Percentiles rank a stretch among this genome's conserved stretches.
Evolutionary conservation across 2,329 filamentous ascomycete genomes (phyloP).

Genomic region (Ascochyta lentis): DNA sequence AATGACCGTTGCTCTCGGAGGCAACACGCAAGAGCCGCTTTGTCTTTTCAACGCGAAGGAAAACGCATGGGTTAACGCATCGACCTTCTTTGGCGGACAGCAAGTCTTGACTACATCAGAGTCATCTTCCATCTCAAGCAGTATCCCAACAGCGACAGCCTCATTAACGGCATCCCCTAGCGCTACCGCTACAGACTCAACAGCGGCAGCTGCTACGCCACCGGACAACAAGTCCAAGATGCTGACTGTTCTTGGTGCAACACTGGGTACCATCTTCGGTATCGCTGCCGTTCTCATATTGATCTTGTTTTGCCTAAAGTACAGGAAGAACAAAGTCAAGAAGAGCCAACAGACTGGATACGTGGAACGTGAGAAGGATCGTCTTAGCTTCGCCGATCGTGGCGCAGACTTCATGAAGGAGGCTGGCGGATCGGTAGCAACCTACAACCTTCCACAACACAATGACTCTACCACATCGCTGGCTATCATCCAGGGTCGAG

Average conservation of each 20-base stretch:
- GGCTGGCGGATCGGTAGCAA: slow-evolving; percentile 53
- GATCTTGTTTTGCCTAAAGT: slow-evolving; percentile 72
- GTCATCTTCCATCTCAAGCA: slow-evolving; percentile 43
- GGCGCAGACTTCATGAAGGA: slow-evolving; percentile 61
- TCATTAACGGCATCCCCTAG: slow-evolving; percentile 23
- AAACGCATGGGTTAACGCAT: slow-evolving; percentile 81
- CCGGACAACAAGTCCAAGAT: slow-evolving; percentile 56
- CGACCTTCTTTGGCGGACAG: slow-evolving; percentile 63
- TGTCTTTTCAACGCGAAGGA: slow-evolving; percentile 77
- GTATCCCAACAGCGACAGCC: slow-evolving; percentile 29
- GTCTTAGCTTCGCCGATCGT: slow-evolving; percentile 59
- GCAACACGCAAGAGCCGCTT: slow-evolving; percentile 67
- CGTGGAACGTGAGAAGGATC: slow-evolving; percentile 47
- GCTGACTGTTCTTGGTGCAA: slow-evolving; percentile 75
- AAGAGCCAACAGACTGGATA: slow-evolving; percentile 66
- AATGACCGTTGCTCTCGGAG: slow-evolving; percentile 79
- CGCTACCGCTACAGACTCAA: slow-evolving; percentile 44
- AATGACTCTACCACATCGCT: slow-evolving; percentile 52
- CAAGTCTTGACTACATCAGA: slow-evolving; percentile 40
- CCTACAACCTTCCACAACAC: slow-evolving; percentile 38
- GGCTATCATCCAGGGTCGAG: slow-evolving; percentile 62
- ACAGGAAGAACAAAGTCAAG: slow-evolving; percentile 64
- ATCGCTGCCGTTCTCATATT: slow-evolving; percentile 73
- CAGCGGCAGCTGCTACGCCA: slow-evolving; percentile 34
- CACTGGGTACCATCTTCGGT: slow-evolving; percentile 81